Evolutionary conservation across 345 rosid species (phyloP), one percentile per base, ranked within the genome.

Genomic region (Toxicodendron radicans): DNA sequence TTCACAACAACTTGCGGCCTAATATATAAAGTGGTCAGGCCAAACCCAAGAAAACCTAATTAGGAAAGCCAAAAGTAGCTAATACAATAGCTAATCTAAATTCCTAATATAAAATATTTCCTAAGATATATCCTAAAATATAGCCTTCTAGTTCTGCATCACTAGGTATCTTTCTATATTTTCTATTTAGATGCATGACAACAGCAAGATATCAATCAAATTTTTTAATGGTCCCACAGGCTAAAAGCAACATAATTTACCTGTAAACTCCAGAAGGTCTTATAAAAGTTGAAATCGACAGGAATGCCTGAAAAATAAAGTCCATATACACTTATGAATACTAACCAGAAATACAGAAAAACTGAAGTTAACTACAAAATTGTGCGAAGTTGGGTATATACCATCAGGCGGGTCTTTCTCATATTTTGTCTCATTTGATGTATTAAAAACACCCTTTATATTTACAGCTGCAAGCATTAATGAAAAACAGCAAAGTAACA

Each of bases 241-340:
- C 0, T 59, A 10, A 32, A 6, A 49, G 62, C 24, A 60, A 27
- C 67, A 54, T 13, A 69, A 61, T 79, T 66, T 76, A 90, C 99
- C 97, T 93, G 99, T 77, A 95, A 89, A 86, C 97, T 91, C 98
- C 99, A 95, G 72, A 95, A 87, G 70, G 95, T 95, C 83, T 87
- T 93, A 66, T 95, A 95, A 76, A 93, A 95, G 89, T 95, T 95
- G 88, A 95, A 95, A 82, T 95, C 99, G 49, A 93, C 82, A 76
- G 92, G 82, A 79, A 91, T 85, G 54, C 96, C 95, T 93, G 89
- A 68, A 80, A 80, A 81, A 64, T 45, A 70, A 75, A 58, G 43
- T 68, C 27, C 9, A 67, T 52, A 45, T 52, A 21, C 2, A 64
- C 16, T 41, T 49, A 71, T 33, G 49, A 54, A 80, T 8, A 71